phyloP scores from a whole-genome alignment of 768 basidiomycete genomes.

The Hygrocybe punicea region DNA sequence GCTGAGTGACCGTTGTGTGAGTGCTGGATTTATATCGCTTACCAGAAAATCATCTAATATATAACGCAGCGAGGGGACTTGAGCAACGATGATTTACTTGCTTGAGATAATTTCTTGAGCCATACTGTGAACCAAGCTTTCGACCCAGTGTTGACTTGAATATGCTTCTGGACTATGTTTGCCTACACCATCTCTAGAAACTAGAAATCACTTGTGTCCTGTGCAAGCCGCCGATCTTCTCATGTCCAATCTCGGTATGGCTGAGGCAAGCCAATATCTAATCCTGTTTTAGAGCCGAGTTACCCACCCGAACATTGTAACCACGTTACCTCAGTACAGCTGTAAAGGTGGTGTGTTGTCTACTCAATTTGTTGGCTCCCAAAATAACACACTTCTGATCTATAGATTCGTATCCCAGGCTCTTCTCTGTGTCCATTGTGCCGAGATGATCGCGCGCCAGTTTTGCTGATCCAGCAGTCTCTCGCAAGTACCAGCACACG shows the following conservation, averaged over 20 bases:
- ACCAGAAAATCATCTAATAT: conserved; percentile 5
- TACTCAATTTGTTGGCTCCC: not conserved
- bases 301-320: conserved; percentile 65
- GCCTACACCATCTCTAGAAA: conserved; percentile 45
- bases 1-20: conserved; percentile 59
- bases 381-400: not conserved
- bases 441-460: conserved; percentile 80
- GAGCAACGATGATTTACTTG: conserved; percentile 48
- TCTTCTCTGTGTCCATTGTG: conserved; percentile 59
- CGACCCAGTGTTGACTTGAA: conserved; percentile 56
- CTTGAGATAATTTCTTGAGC: conserved; percentile 60
- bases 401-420: conserved; percentile 75
- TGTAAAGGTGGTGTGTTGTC: conserved; percentile 49
- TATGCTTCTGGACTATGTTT: conserved; percentile 54
- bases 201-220: conserved; percentile 36
- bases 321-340: conserved; percentile 48
- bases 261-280: conserved; percentile 54
- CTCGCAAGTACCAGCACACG: conserved; percentile 39
- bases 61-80: conserved; percentile 35
- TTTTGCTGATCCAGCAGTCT: conserved; percentile 80
- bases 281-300: conserved; percentile 50
- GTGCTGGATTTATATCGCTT: conserved; percentile 22
- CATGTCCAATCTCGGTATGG: conserved; percentile 50
- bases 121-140: conserved; percentile 52
- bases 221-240: conserved; percentile 61